Evolutionary conservation across 768 basidiomycete species (phyloP), one percentile per base, ranked within the genome.

Genomic region (Trametes sanguinea): DNA sequence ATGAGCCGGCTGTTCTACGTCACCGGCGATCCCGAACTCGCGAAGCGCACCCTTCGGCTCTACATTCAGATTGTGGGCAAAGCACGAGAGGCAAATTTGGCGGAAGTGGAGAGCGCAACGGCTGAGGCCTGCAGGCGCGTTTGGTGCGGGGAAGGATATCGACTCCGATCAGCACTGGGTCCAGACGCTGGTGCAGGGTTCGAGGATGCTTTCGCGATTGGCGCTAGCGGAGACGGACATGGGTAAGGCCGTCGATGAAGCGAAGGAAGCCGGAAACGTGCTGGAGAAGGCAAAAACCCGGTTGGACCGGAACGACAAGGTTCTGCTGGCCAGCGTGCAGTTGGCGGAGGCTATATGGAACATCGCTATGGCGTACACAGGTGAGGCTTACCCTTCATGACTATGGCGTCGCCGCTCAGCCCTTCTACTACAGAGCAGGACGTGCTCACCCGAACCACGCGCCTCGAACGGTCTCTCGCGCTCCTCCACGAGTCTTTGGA

Each of bases 1-100:
- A 87, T 98, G 80, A 85, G 86, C 32, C 85, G 89, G 1, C 74
- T 95, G 1, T 75, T 92, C 14, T 83, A 85, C 60, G 81, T 85
- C 11, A 79, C 82, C 0, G 85, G 85, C 8, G 87, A 88, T 65
- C 74, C 75, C 2, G 72, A 78, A 16, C 81, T 93, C 3, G 89
- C 92, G 2, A 85, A 83, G 68, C 85, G 92, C 17, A 90, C 88
- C 0, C 80, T 98, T 42, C 80, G 83, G 40, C 77, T 98, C 32
- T 98, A 98, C 69, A 81, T 89, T 8, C 89, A 92, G 68, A 83
- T 95, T 14, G 90, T 95, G 8, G 80, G 86, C 43, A 97, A 97
- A 72, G 87, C 92, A 9, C 84, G 86, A 59, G 83, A 94, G 69
- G 85, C 91, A 13, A 75, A 72, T 27, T 74, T 78, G 51, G 75